Conservation (phyloP, 768 basidiomycete species). For the Sporobolomyces roseus region DNA sequence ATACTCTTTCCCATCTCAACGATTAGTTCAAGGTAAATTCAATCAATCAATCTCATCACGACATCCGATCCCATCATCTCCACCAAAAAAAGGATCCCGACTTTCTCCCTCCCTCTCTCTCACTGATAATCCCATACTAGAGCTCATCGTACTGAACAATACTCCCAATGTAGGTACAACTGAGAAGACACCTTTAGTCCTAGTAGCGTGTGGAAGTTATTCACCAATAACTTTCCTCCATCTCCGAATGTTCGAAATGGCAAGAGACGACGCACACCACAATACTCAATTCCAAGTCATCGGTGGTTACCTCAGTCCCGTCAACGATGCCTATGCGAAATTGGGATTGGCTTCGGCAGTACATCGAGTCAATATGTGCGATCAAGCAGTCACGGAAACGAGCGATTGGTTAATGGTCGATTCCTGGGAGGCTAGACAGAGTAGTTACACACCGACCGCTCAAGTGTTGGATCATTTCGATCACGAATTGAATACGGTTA, state of each 20-base stretch:
- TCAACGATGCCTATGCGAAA: conserved; percentile 95
- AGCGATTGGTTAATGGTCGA: conserved; percentile 96
- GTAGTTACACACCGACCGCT: conserved; percentile 85
- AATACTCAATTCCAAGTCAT: conserved; percentile 90
- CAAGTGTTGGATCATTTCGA: conserved; percentile 97
- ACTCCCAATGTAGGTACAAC: background rate
- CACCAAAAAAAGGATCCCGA: too few species aligned
- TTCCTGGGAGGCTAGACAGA: conserved; percentile 92
- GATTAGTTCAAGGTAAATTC: too few species aligned
- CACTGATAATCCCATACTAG: background rate
- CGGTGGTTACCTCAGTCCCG: conserved; percentile 93
- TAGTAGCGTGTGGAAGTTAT: conserved; percentile 79
- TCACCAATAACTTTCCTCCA: conserved; percentile 41
- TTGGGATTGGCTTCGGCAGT: conserved; percentile 79
- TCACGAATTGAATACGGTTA: conserved; percentile 79
- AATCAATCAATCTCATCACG: too few species aligned
- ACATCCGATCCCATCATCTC: too few species aligned
- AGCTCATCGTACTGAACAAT: too few species aligned
- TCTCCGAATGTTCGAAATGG: conserved; percentile 98
- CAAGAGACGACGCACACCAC: conserved; percentile 87
- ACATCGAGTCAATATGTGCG: conserved; percentile 69
- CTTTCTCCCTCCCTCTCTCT: background rate
- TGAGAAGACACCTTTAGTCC: conserved; percentile 69
- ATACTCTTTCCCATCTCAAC: too few species aligned
- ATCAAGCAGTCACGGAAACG: conserved; percentile 81